Evolutionary conservation across 768 basidiomycete genomes (phyloP).

Genomic region (Mycena floridula): DNA sequence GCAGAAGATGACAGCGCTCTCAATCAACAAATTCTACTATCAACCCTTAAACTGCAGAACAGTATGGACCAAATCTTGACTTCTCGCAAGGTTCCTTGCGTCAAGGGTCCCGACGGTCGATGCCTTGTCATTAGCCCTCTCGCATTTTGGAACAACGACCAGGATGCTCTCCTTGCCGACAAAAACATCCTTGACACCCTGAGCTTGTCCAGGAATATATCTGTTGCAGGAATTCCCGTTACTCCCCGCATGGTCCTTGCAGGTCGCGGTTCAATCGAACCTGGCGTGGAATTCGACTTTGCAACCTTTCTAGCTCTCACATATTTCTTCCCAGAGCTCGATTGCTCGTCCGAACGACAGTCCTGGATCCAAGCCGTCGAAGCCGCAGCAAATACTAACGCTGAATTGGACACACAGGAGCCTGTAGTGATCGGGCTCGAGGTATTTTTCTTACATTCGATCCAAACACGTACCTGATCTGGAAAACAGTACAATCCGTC

Average conservation of each 20-base stretch:
- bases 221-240: conserved; percentile 58
- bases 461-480: conserved; percentile 5
- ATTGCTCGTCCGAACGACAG: conserved; percentile 61
- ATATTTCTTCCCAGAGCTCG: conserved; percentile 74
- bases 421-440: conserved; percentile 41
- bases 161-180: conserved; percentile 45
- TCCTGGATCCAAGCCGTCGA: conserved; percentile 55
- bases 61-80: conserved; percentile 41
- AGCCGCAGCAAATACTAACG: conserved; percentile 26
- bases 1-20: conserved; percentile 46
- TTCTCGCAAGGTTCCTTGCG: conserved; percentile 40
- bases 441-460: conserved; percentile 20
- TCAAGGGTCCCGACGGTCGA: conserved; percentile 41
- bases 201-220: conserved; percentile 42
- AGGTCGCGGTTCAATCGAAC: conserved; percentile 53
- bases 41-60: conserved; percentile 59
- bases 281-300: conserved; percentile 46
- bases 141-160: conserved; percentile 68
- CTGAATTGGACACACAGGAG: conserved; percentile 27
- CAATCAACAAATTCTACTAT: conserved; percentile 54
- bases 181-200: conserved; percentile 54
- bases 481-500: too few relatives aligned
- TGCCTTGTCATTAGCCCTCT: conserved; percentile 74
- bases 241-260: conserved; percentile 75
- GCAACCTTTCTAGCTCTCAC: conserved; percentile 73